phyloP scores from a whole-genome alignment of 2,329 filamentous ascomycete species.

The Orbilia blumenaviensis region DNA sequence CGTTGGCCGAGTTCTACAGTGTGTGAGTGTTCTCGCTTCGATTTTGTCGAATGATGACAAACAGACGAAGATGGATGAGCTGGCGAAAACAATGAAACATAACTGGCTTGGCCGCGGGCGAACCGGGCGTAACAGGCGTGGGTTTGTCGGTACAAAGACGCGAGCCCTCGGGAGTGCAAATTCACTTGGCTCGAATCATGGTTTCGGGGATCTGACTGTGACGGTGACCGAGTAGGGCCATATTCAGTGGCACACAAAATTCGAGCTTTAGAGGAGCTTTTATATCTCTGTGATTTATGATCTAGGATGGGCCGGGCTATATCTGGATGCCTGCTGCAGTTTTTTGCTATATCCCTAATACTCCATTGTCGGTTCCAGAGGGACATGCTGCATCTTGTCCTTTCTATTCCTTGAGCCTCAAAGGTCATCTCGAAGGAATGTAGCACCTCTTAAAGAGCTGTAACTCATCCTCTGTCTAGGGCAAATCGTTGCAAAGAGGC shows the following conservation, averaged over 20 bases:
- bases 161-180: slow-evolving; percentile 50
- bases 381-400: too few relatives aligned
- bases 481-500: too few relatives aligned
- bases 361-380: too few relatives aligned
- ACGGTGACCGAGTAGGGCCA: slow-evolving; percentile 24
- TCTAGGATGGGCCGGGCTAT: too few relatives aligned
- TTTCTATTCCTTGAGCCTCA: too few relatives aligned
- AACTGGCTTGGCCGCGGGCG: slow-evolving; percentile 94
- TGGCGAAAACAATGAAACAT: slow-evolving; percentile 88
- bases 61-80: slow-evolving; percentile 80
- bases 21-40: slow-evolving; percentile 86
- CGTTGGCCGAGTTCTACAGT: slow-evolving; percentile 94
- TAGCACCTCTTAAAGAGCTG: too few relatives aligned
- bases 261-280: too few relatives aligned
- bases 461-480: too few relatives aligned
- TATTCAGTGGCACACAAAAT: neutral
- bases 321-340: too few relatives aligned
- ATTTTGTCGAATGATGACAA: slow-evolving; percentile 76
- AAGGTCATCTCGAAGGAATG: too few relatives aligned
- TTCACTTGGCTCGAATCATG: slow-evolving; percentile 40
- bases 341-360: too few relatives aligned
- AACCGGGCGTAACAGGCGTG: slow-evolving; percentile 86
- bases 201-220: slow-evolving; percentile 42
- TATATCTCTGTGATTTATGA: too few relatives aligned
- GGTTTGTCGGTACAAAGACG: slow-evolving; percentile 77